These are phyloP conservation scores for Microsporum ferrugineum DNA, from an alignment of 2,329 filamentous ascomycete genomes.

Conservation along the genomic window DNA sequence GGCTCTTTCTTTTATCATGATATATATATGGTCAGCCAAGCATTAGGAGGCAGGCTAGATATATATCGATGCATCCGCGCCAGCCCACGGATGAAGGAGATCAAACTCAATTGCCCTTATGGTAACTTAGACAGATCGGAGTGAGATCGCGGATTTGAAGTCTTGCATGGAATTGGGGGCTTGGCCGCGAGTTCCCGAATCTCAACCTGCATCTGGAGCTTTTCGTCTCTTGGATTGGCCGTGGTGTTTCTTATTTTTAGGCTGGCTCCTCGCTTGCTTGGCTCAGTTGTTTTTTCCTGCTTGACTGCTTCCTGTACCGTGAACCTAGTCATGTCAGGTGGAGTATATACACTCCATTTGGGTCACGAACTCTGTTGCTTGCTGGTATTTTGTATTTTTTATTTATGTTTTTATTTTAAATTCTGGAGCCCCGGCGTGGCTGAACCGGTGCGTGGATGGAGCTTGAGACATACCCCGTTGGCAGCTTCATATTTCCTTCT, in stretches of 20 bases:
- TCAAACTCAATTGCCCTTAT: slow-evolving; percentile 3
- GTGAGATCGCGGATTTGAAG: not conserved
- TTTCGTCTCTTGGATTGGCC: not conserved
- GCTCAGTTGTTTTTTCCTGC: not conserved
- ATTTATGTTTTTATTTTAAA: not conserved
- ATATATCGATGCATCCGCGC: not conserved
- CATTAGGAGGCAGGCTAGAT: not conserved
- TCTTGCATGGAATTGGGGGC: not conserved
- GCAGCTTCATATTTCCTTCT: not conserved
- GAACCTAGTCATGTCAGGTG: not conserved
- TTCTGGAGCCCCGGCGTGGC: not conserved
- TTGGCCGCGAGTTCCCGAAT: slow-evolving; percentile 1
- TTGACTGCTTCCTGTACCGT: not conserved
- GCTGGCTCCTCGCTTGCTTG: not conserved
- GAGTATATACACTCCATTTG: not conserved
- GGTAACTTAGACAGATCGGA: not conserved
- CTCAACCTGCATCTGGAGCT: not conserved
- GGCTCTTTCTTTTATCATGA: not conserved
- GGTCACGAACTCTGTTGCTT: not conserved
- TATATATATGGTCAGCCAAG: not conserved
- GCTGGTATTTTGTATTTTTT: not conserved
- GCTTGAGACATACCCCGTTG: not conserved
- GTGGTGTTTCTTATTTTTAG: not conserved
- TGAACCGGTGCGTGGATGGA: slow-evolving; percentile 1
- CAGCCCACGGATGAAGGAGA: not conserved